phyloP scores from a whole-genome alignment of 225 moss, liverwort and hornwort genomes.

The Bryum argenteum region DNA sequence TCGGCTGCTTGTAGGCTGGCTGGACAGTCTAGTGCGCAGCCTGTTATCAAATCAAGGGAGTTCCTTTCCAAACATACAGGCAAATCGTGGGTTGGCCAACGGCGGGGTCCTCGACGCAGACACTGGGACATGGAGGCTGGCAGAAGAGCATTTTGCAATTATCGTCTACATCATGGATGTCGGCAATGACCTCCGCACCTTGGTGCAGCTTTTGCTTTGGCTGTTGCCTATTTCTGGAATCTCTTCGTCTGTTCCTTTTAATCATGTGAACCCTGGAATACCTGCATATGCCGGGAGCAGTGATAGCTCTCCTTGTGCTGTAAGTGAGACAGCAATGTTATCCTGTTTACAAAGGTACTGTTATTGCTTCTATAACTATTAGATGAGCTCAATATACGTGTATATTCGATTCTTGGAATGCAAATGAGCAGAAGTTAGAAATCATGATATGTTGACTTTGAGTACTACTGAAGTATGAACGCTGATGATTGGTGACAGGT shows the following conservation, averaged over 20 bases:
- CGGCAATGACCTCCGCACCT: constrained; percentile 76
- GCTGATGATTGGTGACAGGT: constrained; percentile 50
- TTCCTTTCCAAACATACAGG: constrained; percentile 44
- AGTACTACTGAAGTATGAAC: constrained; percentile 18
- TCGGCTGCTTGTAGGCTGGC: constrained; percentile 74
- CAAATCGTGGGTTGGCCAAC: constrained; percentile 44
- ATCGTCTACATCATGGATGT: constrained; percentile 80
- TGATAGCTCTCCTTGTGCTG: constrained; percentile 68
- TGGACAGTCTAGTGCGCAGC: constrained; percentile 71
- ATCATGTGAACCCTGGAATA: constrained; percentile 69
- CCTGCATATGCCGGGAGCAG: constrained; percentile 65
- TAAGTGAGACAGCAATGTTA: constrained; percentile 80
- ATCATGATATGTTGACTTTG: constrained; percentile 3
- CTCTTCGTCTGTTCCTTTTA: constrained; percentile 57
- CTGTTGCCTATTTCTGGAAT: constrained; percentile 77
- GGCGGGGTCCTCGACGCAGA: constrained; percentile 52
- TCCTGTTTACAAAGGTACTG: constrained; percentile 79
- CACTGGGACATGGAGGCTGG: constrained; percentile 70
- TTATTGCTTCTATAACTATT: constrained; percentile 5
- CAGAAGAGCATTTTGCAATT: constrained; percentile 78
- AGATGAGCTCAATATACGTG: neutral
- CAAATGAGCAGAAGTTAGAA: neutral
- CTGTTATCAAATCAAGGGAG: constrained; percentile 59
- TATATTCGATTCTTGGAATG: neutral
- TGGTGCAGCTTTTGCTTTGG: constrained; percentile 84